Base-by-base conservation (phyloP, 495 filamentous ascomycete genomes). In the Penicillium cataractarum region DNA sequence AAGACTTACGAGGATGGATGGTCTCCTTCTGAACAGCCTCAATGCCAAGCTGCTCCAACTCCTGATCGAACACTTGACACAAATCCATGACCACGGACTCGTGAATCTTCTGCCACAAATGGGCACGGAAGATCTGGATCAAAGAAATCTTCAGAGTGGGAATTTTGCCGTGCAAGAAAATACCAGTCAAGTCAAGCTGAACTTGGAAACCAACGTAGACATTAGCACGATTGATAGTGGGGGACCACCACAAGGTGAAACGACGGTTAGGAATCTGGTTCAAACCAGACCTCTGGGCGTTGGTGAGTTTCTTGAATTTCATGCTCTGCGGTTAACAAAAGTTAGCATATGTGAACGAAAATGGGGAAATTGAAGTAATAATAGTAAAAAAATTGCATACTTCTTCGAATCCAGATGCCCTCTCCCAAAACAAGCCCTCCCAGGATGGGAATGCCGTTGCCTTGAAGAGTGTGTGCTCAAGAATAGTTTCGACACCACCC, bases 101-200 rank as follows among this genome's bases (percentile, higher is more conserved):
- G 78, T 99, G 96, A 54, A 99, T 98, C 83, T 99, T 99, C 76
- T 99, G 96, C 96, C 96, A 99, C 83, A 99, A 89, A 85, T 99
- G 96, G 54, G 96, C 96, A 69, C 96, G 91, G 90, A 99, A 99
- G 65, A 99, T 99, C 77, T 99, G 96, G 66, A 99, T 99, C 56
- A 99, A 79, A 2, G 93, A 97, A 61, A 99, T 99, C 83, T 99
- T 99, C 55, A 99, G 75, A 0, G 96, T 99, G 4, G 96, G 96
- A 71, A 99, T 99, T 78, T 99, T 99, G 66, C 96, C 96, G 83
- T 99, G 96, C 68, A 99, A 85, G 87, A 99, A 99, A 67, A 99
- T 99, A 75, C 96, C 96, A 19, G 96, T 99, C 59, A 99, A 80
- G 86, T 99, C 96, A 48, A 99, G 83, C 72, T 99, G 96, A 29